Conservation (phyloP, 2,329 filamentous ascomycete species). For the Microdochium bolleyi region DNA sequence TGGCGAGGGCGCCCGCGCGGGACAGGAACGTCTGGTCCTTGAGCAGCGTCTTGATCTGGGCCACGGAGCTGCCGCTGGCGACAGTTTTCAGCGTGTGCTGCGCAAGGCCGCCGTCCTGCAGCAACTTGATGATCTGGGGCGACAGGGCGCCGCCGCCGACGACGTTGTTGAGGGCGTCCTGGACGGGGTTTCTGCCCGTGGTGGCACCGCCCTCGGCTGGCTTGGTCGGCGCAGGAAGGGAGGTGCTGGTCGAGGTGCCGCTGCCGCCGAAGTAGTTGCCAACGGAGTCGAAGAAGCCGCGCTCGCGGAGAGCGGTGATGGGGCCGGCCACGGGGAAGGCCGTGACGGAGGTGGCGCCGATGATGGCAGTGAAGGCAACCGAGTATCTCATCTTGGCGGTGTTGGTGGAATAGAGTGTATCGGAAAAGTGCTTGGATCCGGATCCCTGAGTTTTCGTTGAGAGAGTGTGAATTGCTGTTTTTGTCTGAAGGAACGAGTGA, state of each 20-base stretch:
- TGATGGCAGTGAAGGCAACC: neutral
- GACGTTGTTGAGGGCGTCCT: neutral
- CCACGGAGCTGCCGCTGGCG: neutral
- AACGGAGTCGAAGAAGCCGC: neutral
- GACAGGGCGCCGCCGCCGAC: neutral
- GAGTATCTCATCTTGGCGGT: neutral
- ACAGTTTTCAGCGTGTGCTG: neutral
- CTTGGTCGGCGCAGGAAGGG: too few species aligned
- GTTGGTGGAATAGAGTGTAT: neutral
- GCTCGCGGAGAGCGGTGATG: neutral
- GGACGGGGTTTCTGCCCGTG: neutral
- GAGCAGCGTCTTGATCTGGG: neutral
- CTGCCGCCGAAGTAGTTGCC: neutral
- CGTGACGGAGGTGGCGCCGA: neutral
- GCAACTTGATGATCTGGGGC: neutral
- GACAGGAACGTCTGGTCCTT: neutral
- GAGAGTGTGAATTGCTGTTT: neutral
- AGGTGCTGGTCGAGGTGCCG: neutral
- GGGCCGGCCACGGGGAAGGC: neutral
- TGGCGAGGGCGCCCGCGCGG: neutral
- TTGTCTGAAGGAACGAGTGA: neutral
- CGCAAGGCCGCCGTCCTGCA: neutral
- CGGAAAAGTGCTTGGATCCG: neutral
- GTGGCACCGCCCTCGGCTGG: too few species aligned
- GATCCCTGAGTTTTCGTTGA: neutral